phyloP scores from a whole-genome alignment of 2,329 filamentous ascomycete genomes.

The Penicillium sclerotigenum region DNA sequence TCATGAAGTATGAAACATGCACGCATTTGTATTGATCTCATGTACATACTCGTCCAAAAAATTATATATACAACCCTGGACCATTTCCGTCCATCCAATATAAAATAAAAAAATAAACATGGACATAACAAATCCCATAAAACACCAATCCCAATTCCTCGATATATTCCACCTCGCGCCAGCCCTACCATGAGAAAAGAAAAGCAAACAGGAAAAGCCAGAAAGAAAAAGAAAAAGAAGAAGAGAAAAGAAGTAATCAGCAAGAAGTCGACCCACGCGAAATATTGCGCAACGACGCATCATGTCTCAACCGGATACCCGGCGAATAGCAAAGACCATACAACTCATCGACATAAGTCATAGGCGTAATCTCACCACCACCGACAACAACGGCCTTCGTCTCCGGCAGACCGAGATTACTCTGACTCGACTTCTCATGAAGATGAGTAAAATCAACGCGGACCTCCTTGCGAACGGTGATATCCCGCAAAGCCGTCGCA shows the following conservation, averaged over 20 bases:
- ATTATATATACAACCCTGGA: neutral
- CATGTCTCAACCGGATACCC: conserved; percentile 27
- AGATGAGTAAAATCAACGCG: conserved; percentile 49
- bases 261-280: neutral
- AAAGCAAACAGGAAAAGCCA: neutral
- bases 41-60: neutral
- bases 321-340: conserved; percentile 38
- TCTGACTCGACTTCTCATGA: conserved; percentile 20
- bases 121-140: neutral
- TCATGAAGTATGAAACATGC: neutral
- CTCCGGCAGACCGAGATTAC: conserved; percentile 18
- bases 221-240: neutral
- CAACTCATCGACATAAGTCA: conserved; percentile 49
- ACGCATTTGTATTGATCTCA: neutral
- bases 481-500: conserved; percentile 49
- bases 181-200: neutral
- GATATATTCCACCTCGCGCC: neutral
- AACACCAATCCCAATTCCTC: neutral
- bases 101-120: neutral
- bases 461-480: conserved; percentile 62
- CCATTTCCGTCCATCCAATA: neutral
- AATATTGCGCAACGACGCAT: conserved; percentile 16
- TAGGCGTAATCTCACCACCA: conserved; percentile 22
- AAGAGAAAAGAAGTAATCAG: neutral
- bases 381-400: conserved; percentile 26